Base-by-base conservation (phyloP, 2,329 filamentous ascomycete genomes). In the Tolypocladium tropicale region DNA sequence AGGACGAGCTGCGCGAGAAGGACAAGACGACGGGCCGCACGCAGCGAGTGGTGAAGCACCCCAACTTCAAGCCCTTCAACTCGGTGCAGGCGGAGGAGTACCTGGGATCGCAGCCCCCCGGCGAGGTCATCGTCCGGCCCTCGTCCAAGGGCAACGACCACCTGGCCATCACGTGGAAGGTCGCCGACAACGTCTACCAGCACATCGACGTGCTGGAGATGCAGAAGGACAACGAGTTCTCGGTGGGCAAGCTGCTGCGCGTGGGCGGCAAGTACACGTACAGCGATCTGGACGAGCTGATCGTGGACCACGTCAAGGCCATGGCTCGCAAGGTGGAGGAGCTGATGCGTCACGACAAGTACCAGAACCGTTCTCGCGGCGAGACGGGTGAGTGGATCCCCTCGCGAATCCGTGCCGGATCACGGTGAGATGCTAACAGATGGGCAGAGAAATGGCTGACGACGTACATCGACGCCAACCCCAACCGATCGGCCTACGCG, bases 321-420 rank as follows among this genome's bases (percentile, higher is more conserved):
- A 99, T 97, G 94, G 89, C 91, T 21, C 89, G 88, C 73, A 99
- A 99, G 79, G 93, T 97, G 53, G 90, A 95, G 62, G 93, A 99
- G 77, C 86, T 99, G 78, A 94, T 90, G 79, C 83, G 87, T 62
- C 87, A 96, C 70, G 93, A 97, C 69, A 96, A 96, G 72, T 99
- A 89, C 77, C 90, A 95, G 74, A 83, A 83, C 60, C 85, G 88
- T 58, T 92, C 84, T 59, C 86, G 86, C 66, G 79, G 84, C 59
- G 88, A 94, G 66, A 89, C 91, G 60, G 92, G 93, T 96, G 85
- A 77, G 88, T 78, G 4, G 16, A 25, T n/a, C 2, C 10, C n/a
- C 53, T 6, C 34, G 50, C 16, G 55, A n/a, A 50, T 48, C 32
- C 32, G n/a, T 54, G 49, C 23, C 36, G 14, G 53, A 52, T n/a